Base-by-base conservation (phyloP, 2,329 filamentous ascomycete genomes). In the Xylariaceae sp. region DNA sequence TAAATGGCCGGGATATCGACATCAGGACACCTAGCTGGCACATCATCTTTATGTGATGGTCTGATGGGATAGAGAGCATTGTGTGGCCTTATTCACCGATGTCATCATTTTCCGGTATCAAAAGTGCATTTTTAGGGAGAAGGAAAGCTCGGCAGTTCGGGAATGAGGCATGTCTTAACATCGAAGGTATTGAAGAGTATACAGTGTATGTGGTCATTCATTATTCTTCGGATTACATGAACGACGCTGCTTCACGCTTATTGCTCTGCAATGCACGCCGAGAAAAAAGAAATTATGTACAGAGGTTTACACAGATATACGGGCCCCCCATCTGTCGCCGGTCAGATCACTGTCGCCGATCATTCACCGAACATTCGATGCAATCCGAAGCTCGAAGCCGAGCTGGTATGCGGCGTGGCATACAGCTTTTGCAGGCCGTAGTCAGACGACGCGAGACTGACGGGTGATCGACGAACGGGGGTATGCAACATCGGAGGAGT, bases 381-480 rank as follows among this genome's bases (percentile, higher is more conserved):
- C 44, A 63, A 51, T 1, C 61, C 59, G 34, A 55, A 63, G 55
- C 58, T 63, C 45, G 56, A 63, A 51, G 37, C 54, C 18, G 61
- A 55, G 42, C 56, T 57, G 30, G 42, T 18, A 2, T 53, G 49
- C 51, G 56, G 18, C 44, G 56, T 45, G 39, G 56, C 37, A n/a
- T 59, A 63, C 15, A 62, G 9, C n/a, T 53, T 35, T 15, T 53
- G 56, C 13, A 62, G 13, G 15, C 58, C 55, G 54, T 61, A 54
- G 10, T 61, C 61, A 1, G 54, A 50, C 42, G 58, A 53, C 2
- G 55, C 17, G 1, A 58, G 17, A 15, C 53, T 53, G 15, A 35
- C 35, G 13, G 55, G 55, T 10, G 58, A 50, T 34, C 11, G 44
- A 44, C 54, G 42, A 5, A 56, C 35, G 18, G 61, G 55, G 15